Conservation (phyloP, 2,329 filamentous ascomycete species). For the Fusarium ramigenum region DNA sequence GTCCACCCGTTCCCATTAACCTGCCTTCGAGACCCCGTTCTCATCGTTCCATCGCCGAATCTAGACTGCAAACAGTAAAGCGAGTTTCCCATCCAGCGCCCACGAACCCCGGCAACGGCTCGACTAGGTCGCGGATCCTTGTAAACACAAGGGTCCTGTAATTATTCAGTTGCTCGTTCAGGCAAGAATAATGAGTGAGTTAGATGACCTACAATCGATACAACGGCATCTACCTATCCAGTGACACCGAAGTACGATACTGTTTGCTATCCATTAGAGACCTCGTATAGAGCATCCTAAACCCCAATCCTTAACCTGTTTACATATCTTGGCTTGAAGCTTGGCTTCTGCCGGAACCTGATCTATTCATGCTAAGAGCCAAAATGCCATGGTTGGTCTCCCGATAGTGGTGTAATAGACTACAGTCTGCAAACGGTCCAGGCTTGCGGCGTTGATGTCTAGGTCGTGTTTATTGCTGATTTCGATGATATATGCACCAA, state of each 20-base stretch:
- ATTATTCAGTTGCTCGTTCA: slow-evolving; percentile 22
- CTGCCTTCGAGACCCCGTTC: slow-evolving; percentile 8
- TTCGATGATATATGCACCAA: slow-evolving; percentile 3
- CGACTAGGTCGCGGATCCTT: slow-evolving; percentile 14
- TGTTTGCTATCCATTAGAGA: background rate
- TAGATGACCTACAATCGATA: background rate
- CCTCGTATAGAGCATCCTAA: background rate
- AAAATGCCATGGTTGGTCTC: slow-evolving; percentile 16
- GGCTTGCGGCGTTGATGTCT: slow-evolving; percentile 14
- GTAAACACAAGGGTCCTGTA: slow-evolving; percentile 23
- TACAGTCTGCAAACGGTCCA: slow-evolving; percentile 19
- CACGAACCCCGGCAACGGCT: slow-evolving; percentile 13
- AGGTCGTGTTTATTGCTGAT: slow-evolving; percentile 18
- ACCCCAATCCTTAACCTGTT: background rate
- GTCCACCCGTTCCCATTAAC: background rate
- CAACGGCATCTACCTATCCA: background rate
- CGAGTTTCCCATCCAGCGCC: background rate
- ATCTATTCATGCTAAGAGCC: slow-evolving; percentile 24
- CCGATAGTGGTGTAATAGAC: slow-evolving; percentile 34
- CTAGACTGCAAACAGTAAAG: slow-evolving; percentile 26
- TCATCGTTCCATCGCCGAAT: slow-evolving; percentile 4
- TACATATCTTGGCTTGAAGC: slow-evolving; percentile 20
- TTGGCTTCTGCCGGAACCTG: slow-evolving; percentile 19
- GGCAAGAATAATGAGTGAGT: slow-evolving; percentile 14
- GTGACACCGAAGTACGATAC: background rate